A percentile compares a stretch with the other conserved stretches of the same genome.
These are phyloP conservation scores for Tulasnella sp. DNA, from an alignment of 768 basidiomycete species.

Conservation along the genomic window DNA sequence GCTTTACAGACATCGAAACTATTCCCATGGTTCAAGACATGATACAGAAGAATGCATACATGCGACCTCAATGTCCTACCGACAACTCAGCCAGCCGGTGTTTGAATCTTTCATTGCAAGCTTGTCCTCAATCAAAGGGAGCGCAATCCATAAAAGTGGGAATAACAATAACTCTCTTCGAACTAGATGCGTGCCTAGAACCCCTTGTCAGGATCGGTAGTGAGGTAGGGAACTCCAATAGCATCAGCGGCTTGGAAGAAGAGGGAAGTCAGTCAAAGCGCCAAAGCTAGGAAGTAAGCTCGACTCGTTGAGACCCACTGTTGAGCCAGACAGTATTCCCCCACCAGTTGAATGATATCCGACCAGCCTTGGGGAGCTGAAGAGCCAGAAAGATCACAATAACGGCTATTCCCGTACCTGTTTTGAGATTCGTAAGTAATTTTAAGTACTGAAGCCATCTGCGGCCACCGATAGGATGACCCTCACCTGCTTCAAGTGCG, in stretches of 20 bases:
- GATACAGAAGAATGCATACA: background rate
- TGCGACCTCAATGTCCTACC: background rate
- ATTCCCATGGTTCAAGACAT: background rate
- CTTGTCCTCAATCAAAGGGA: too few species aligned
- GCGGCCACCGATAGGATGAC: slow-evolving; percentile 11
- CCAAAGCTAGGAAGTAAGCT: background rate
- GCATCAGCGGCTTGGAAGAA: background rate
- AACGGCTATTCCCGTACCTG: background rate
- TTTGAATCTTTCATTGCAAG: too few species aligned
- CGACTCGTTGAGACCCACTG: background rate
- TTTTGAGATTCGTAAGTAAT: background rate
- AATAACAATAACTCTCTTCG: background rate
- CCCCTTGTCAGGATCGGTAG: background rate
- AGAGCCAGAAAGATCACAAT: background rate
- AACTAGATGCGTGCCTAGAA: background rate
- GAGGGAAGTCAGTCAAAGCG: background rate
- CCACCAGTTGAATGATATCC: slow-evolving; percentile 39
- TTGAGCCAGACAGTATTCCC: slow-evolving; percentile 38
- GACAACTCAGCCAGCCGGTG: too few species aligned
- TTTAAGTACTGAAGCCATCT: background rate
- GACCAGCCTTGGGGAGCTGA: slow-evolving; percentile 36
- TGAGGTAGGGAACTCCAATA: background rate
- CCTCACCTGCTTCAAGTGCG: slow-evolving; percentile 27
- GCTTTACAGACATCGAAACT: background rate
- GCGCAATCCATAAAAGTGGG: too few species aligned